These are phyloP conservation scores for Exophiala alcalophila DNA, from an alignment of 2,329 filamentous ascomycete genomes.

Conservation along the genomic window DNA sequence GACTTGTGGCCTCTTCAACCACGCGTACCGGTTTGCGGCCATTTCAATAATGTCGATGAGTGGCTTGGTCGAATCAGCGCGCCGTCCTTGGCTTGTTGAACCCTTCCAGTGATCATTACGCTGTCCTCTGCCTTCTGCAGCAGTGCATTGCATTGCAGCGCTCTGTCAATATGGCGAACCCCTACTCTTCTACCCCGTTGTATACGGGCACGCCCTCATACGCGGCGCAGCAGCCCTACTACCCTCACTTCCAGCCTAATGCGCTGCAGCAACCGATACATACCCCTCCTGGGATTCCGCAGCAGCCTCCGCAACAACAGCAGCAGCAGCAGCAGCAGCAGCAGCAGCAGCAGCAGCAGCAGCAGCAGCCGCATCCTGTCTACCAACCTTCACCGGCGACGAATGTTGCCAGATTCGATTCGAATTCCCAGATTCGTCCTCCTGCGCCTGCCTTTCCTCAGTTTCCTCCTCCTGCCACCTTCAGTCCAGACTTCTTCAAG, in stretches of 20 bases:
- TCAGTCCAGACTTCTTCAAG: slow-evolving; percentile 27
- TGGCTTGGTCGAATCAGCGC: slow-evolving; percentile 10
- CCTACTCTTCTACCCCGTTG: slow-evolving; percentile 38
- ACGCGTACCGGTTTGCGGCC: no score
- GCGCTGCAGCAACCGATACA: slow-evolving; percentile 30
- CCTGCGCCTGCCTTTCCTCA: slow-evolving; percentile 31
- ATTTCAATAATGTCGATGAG: slow-evolving; percentile 18
- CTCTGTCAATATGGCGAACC: slow-evolving; percentile 36
- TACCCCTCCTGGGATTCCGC: slow-evolving; percentile 20
- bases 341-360: slow-evolving; percentile 5
- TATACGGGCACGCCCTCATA: slow-evolving; percentile 31
- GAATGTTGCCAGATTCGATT: slow-evolving; percentile 21
- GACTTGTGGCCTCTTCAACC: slow-evolving; percentile 4
- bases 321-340: slow-evolving; percentile 1
- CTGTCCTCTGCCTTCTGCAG: slow-evolving; percentile 3
- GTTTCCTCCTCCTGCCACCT: slow-evolving; percentile 29
- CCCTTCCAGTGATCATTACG: slow-evolving; percentile 14
- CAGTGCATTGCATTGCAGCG: slow-evolving; percentile 1
- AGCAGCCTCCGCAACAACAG: slow-evolving; percentile 14
- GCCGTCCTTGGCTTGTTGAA: slow-evolving; percentile 10
- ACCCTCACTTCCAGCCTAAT: slow-evolving; percentile 28
- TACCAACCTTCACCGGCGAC: slow-evolving; percentile 16
- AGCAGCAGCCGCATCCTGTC: background rate
- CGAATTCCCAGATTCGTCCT: slow-evolving; percentile 26
- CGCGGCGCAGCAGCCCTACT: slow-evolving; percentile 32